A percentile compares a stretch with the other conserved stretches of the same genome.
phyloP scores from a whole-genome alignment of 176 grass and related monocot species.

The Thinopyrum elongatum region DNA sequence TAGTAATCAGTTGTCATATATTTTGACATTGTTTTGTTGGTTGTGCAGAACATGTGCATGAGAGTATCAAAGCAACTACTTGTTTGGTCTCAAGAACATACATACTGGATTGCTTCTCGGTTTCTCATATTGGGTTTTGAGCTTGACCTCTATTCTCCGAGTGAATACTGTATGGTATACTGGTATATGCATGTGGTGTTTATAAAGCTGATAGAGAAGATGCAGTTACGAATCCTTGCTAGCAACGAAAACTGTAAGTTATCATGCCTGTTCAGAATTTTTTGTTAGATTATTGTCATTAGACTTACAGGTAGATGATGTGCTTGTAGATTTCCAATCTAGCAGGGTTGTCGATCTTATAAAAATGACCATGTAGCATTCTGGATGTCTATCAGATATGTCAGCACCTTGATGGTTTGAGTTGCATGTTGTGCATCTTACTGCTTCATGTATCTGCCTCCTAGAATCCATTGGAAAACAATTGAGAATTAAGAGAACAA shows the following conservation, averaged over 20 bases:
- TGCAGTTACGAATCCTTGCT: constrained; percentile 66
- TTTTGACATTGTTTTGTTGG: constrained; percentile 29
- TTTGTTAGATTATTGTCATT: constrained; percentile 7
- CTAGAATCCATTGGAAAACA: constrained; percentile 1
- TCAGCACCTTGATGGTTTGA: not conserved
- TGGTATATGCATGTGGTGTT: constrained; percentile 93
- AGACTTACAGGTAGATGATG: not conserved
- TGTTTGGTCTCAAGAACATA: constrained; percentile 82
- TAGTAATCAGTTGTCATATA: constrained; percentile 11
- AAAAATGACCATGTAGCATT: constrained; percentile 5
- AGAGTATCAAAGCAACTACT: constrained; percentile 94
- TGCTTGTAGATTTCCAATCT: not conserved
- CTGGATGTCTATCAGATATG: not conserved
- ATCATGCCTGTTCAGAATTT: constrained; percentile 5
- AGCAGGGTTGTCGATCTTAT: not conserved
- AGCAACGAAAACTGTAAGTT: constrained; percentile 80
- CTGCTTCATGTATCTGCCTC: not conserved
- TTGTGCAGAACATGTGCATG: constrained; percentile 70
- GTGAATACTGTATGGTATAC: constrained; percentile 96
- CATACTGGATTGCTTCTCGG: constrained; percentile 86
- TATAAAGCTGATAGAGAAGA: constrained; percentile 78
- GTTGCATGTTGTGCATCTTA: not conserved
- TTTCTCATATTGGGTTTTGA: constrained; percentile 95
- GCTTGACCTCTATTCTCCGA: constrained; percentile 79
- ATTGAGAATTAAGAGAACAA: not conserved